phyloP scores from a whole-genome alignment of 352 stramenopile genomes.

The Blastocystis sp. region DNA sequence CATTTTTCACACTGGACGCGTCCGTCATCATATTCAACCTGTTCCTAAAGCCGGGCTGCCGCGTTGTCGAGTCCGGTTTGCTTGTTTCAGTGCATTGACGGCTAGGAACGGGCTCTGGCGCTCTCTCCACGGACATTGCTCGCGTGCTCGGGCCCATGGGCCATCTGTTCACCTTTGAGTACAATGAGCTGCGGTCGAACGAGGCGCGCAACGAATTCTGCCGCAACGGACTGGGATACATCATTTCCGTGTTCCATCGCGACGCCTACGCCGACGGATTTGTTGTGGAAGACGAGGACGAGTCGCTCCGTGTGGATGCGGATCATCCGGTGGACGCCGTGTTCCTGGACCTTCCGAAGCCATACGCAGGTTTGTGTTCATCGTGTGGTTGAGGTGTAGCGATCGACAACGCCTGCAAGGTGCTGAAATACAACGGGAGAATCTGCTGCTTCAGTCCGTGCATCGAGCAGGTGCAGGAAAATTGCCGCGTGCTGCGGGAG shows the following conservation, averaged over 20 bases:
- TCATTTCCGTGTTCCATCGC: conserved; percentile 87
- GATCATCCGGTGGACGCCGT: conserved; percentile 81
- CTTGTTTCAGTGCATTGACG: conserved; percentile 78
- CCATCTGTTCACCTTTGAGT: conserved; percentile 94
- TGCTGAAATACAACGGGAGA: conserved; percentile 85
- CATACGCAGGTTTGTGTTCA: conserved; percentile 77
- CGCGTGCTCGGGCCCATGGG: conserved; percentile 82
- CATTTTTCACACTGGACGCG: conserved; percentile 88
- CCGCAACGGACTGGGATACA: conserved; percentile 82
- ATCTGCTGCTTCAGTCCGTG: conserved; percentile 96
- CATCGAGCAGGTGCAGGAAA: conserved; percentile 95
- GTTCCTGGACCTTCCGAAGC: conserved; percentile 94
- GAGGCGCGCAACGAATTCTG: conserved; percentile 88
- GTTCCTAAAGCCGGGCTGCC: conserved; percentile 72
- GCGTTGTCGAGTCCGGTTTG: conserved; percentile 84
- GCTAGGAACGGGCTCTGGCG: conserved; percentile 80
- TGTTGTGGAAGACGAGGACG: conserved; percentile 68
- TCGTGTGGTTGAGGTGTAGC: conserved; percentile 73
- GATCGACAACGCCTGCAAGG: conserved; percentile 84
- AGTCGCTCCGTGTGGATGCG: conserved; percentile 61
- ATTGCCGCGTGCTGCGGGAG: conserved; percentile 77
- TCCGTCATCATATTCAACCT: conserved; percentile 79
- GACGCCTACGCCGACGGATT: conserved; percentile 88
- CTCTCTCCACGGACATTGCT: conserved; percentile 82
- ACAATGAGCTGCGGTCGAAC: conserved; percentile 87